A percentile compares a stretch with the other conserved stretches of the same genome.
Conservation (phyloP, 192 early-diverging fungal genomes). For the Thamnidium elegans region DNA sequence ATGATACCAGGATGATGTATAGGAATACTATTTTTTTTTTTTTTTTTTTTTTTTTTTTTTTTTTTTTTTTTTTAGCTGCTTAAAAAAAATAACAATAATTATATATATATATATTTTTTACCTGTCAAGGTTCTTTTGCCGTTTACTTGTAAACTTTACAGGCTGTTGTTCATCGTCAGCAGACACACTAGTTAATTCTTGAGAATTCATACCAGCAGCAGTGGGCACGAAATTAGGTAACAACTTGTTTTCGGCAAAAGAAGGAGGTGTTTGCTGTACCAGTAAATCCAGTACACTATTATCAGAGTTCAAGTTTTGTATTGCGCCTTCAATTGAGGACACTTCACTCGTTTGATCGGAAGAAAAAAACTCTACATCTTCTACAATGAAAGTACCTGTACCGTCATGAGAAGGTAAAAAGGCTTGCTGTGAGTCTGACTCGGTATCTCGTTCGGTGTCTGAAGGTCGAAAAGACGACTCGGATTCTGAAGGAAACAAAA, state of each 20-base stretch:
- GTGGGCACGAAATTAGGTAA: slow-evolving; percentile 10
- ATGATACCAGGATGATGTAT: slow-evolving; percentile 33
- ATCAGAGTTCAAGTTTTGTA: background rate
- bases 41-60: background rate
- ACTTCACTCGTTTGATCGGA: background rate
- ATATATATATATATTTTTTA: background rate
- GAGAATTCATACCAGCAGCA: background rate
- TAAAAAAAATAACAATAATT: background rate
- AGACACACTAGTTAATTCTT: background rate
- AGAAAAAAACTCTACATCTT: slow-evolving; percentile 7
- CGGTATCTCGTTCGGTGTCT: slow-evolving; percentile 30
- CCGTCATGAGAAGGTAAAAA: slow-evolving; percentile 38
- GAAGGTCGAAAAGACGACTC: slow-evolving; percentile 28
- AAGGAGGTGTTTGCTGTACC: slow-evolving; percentile 31
- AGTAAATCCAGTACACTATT: slow-evolving; percentile 14
- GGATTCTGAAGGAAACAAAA: slow-evolving; percentile 24
- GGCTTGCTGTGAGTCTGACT: slow-evolving; percentile 14
- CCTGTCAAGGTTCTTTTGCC: slow-evolving; percentile 8
- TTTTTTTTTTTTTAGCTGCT: background rate
- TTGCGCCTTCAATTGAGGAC: background rate
- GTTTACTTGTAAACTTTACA: slow-evolving; percentile 9
- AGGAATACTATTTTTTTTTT: slow-evolving; percentile 25
- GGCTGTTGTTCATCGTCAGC: slow-evolving; percentile 5
- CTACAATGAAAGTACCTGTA: slow-evolving; percentile 31
- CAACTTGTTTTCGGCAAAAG: background rate